A percentile compares a stretch with the other conserved stretches of the same genome.
phyloP scores from a whole-genome alignment of 192 early-diverging fungal species.

The Backusella liffmaniae region DNA sequence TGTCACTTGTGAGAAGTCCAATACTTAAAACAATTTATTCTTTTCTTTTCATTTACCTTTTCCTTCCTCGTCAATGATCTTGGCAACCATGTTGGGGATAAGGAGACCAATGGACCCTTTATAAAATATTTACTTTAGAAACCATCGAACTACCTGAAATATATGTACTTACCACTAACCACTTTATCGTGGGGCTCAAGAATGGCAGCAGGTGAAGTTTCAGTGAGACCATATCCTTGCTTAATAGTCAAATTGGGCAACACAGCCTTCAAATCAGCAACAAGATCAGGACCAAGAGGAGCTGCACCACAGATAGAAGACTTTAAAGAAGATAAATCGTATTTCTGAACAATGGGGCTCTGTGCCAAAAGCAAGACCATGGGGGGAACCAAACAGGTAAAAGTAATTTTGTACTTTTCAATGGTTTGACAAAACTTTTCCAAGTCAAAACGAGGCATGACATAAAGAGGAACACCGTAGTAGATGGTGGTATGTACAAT shows the following conservation, averaged over 20 bases:
- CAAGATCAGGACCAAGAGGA: constrained; percentile 55
- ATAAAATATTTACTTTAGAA: neutral
- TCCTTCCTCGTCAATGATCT: constrained; percentile 72
- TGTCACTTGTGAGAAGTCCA: neutral
- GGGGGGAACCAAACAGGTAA: constrained; percentile 81
- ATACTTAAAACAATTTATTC: neutral
- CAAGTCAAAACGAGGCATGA: constrained; percentile 64
- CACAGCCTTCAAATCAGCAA: constrained; percentile 27
- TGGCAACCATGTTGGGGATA: constrained; percentile 69
- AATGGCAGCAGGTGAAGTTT: constrained; percentile 54
- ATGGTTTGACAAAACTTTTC: constrained; percentile 67
- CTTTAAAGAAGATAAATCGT: constrained; percentile 56
- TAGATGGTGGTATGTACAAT: constrained; percentile 8
- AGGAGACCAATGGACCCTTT: constrained; percentile 67
- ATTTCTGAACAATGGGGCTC: constrained; percentile 60
- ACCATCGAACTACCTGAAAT: neutral
- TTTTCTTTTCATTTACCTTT: constrained; percentile 27
- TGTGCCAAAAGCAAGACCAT: constrained; percentile 65
- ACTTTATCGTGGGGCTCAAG: constrained; percentile 26
- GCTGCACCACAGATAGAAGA: constrained; percentile 62
- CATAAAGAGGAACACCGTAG: constrained; percentile 42
- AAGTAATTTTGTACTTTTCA: constrained; percentile 62
- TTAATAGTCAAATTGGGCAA: constrained; percentile 35
- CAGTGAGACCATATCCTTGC: constrained; percentile 78
- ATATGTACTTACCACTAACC: constrained; percentile 30